phyloP scores from a whole-genome alignment of 2,329 filamentous ascomycete genomes.

The Colletotrichum camelliae region DNA sequence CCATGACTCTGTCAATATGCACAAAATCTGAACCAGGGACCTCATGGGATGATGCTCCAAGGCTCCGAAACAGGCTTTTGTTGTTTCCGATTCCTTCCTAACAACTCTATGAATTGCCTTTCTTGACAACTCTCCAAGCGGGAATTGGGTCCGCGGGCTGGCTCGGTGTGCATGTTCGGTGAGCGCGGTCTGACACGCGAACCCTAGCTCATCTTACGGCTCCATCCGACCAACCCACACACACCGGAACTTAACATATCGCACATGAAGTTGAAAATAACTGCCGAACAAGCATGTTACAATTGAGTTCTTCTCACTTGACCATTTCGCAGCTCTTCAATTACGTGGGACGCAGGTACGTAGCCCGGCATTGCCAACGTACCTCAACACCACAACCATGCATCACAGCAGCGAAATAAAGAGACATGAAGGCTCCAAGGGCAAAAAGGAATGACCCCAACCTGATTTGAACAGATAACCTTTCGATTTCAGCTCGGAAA shows the following conservation, averaged over 20 bases:
- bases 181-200: not conserved
- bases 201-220: not conserved
- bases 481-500: not conserved
- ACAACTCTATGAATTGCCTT: too few relatives aligned
- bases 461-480: constrained; percentile 12
- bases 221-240: not conserved
- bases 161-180: not conserved
- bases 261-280: not conserved
- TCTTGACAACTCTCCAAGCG: not conserved
- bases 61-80: not conserved
- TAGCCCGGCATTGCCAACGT: not conserved
- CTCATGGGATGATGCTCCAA: not conserved
- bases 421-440: fast-evolving
- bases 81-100: too few relatives aligned
- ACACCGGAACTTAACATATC: not conserved
- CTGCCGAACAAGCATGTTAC: not conserved
- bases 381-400: not conserved
- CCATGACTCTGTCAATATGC: not conserved
- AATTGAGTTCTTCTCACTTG: not conserved
- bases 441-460: not conserved
- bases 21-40: not conserved
- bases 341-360: not conserved
- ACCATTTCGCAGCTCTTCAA: not conserved
- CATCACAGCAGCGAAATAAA: not conserved
- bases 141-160: not conserved